phyloP scores from a whole-genome alignment of 768 basidiomycete species.

The Chalciporus piperatus region DNA sequence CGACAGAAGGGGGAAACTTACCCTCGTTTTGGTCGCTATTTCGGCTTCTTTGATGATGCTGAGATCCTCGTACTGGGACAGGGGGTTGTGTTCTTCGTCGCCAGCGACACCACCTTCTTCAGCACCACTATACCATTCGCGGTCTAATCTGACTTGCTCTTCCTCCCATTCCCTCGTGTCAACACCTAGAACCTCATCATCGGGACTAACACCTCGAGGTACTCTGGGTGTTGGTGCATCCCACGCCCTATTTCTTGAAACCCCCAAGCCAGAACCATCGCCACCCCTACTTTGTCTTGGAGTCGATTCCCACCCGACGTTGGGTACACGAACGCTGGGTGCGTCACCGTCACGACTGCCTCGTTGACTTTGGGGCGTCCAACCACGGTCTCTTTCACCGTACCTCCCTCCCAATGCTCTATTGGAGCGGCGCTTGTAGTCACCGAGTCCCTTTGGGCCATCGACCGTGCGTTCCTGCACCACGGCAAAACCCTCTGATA shows the following conservation, averaged over 20 bases:
- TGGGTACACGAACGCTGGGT: constrained; percentile 86
- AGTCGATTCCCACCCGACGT: constrained; percentile 93
- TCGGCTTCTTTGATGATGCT: constrained; percentile 66
- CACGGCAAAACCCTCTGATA: constrained; percentile 68
- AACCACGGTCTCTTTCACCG: constrained; percentile 47
- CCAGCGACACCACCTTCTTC: constrained; percentile 85
- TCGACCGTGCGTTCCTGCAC: constrained; percentile 53
- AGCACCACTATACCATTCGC: constrained; percentile 95
- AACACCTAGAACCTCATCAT: constrained; percentile 63
- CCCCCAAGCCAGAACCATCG: constrained; percentile 65
- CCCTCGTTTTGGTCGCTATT: constrained; percentile 71
- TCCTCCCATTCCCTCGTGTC: constrained; percentile 96
- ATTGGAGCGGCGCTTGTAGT: constrained; percentile 86
- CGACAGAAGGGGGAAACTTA: constrained; percentile 32
- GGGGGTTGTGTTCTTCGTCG: constrained; percentile 90
- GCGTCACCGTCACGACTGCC: constrained; percentile 46
- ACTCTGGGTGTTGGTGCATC: constrained; percentile 82
- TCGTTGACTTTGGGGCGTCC: constrained; percentile 60
- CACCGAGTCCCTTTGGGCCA: constrained; percentile 77
- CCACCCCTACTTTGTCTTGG: constrained; percentile 57
- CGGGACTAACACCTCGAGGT: constrained; percentile 64
- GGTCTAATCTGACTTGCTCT: constrained; percentile 85
- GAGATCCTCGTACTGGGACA: constrained; percentile 91
- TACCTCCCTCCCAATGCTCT: constrained; percentile 43
- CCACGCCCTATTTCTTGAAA: constrained; percentile 57